Percentiles rank a stretch among this genome's conserved stretches.
phyloP scores from a whole-genome alignment of 108 stramenopile genomes.

The Nitzschia sp. region DNA sequence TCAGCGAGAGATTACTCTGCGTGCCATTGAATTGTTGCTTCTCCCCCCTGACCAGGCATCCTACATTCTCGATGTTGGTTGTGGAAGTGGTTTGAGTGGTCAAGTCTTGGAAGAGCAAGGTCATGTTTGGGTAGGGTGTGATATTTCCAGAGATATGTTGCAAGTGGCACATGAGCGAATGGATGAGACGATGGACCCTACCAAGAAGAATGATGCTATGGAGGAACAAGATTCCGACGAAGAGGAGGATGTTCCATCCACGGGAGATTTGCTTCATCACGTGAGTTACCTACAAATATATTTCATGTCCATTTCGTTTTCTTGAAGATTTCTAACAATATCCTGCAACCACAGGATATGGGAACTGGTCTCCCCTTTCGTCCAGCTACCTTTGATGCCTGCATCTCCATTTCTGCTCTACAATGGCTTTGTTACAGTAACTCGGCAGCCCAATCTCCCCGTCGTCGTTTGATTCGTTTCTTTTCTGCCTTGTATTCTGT shows the following conservation, averaged over 20 bases:
- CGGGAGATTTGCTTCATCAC: conserved; percentile 83
- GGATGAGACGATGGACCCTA: conserved; percentile 41
- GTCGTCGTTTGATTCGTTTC: conserved; percentile 88
- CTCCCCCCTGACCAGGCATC: conserved; percentile 56
- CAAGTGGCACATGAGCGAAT: conserved; percentile 91
- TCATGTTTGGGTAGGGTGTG: conserved; percentile 95
- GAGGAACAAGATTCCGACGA: conserved; percentile 40
- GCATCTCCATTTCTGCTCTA: conserved; percentile 96
- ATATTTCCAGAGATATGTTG: conserved; percentile 96
- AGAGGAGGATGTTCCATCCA: conserved; percentile 42
- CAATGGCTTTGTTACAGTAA: conserved; percentile 99
- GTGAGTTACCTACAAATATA: conserved; percentile 9
- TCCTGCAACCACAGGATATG: conserved; percentile 75
- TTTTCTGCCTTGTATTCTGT: conserved; percentile 94
- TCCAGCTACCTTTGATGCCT: conserved; percentile 98
- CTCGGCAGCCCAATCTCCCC: conserved; percentile 83
- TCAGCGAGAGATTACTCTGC: conserved; percentile 93
- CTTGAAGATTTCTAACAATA: no score
- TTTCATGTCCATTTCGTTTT: not conserved
- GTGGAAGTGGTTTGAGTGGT: conserved; percentile 96
- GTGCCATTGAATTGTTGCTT: conserved; percentile 94
- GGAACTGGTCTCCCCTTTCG: conserved; percentile 98
- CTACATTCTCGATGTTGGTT: conserved; percentile 94
- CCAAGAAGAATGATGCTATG: conserved; percentile 10
- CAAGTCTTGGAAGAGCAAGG: conserved; percentile 91